Evolutionary conservation across 805 yeast species (phyloP), one percentile per base, ranked within the genome.

Genomic region (Candida yuanshanica): DNA sequence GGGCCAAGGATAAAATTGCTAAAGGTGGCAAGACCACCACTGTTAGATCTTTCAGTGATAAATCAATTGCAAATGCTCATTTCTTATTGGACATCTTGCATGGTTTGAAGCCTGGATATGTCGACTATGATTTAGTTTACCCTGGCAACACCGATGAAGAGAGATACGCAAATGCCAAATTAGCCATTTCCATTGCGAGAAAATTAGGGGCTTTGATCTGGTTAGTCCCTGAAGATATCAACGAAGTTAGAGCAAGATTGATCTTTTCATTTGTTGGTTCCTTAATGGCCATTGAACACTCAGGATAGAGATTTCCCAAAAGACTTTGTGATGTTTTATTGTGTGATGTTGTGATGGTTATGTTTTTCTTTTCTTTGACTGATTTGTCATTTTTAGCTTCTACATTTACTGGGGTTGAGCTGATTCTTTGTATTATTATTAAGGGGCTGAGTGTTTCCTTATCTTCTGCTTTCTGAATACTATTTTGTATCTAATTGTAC

Each of bases 161-260:
- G 50, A 77, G 74, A 59, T 88, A 88, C 59, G 95, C 95, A 32
- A 93, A 93, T 62, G 99, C 98, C 17, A 84, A 87, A 70, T 76
- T 93, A 62, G 99, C 99, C 17, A 93, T 93, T 60, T 93, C 98
- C 2, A 93, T 93, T 58, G 99, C 99, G 26, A 84, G 99, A 75
- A 93, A 93, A 66, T 70, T 93, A 53, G 99, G 99, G 47, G 99
- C 96, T 32, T 78, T 93, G 61, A 93, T 93, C 58, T 93, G 97
- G 97, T 75, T 93, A 53, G 96, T 93, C n/a, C 99, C 99, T n/a
- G 99, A 93, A 65, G 99, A 93, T 68, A 93, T 93, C 57, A 85
- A 82, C 56, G 98, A 91, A 68, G 97, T 93, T 34, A 84, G 98
- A 66, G 76, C 95, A 35, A 80, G 98, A 64, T 80, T 93, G 68